Percentiles rank a stretch among this genome's conserved stretches.
Conservation (phyloP, 176 grass and related monocot species). For the sorghum (Sorghum bicolor) region DNA sequence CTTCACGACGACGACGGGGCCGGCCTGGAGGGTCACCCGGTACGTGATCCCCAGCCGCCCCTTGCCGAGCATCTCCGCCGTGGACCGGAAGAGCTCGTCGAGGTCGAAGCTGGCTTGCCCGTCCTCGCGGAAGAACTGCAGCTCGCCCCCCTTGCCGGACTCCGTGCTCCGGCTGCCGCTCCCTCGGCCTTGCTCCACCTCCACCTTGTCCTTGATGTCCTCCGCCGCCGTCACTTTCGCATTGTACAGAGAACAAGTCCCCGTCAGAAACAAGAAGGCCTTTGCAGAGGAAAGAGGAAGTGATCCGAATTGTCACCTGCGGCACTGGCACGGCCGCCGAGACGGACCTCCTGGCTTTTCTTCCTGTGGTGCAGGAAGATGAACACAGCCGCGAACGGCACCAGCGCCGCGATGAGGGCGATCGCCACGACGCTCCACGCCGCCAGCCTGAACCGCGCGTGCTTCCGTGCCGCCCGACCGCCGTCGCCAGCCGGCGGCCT, state of each 20-base stretch:
- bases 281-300: background rate
- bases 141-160: conserved; percentile 21
- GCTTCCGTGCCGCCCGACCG: background rate
- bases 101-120: conserved; percentile 46
- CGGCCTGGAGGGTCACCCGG: conserved; percentile 48
- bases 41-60: conserved; percentile 84
- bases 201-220: conserved; percentile 50
- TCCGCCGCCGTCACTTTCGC: conserved; percentile 15
- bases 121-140: conserved; percentile 60
- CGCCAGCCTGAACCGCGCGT: conserved; percentile 14
- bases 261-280: background rate
- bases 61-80: conserved; percentile 79
- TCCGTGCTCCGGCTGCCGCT: conserved; percentile 42
- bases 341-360: conserved; percentile 46
- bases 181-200: conserved; percentile 22
- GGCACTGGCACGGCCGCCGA: conserved; percentile 20
- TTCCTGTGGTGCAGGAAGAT: conserved; percentile 52
- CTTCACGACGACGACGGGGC: conserved; percentile 61
- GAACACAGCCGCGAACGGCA: conserved; percentile 52
- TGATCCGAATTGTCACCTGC: conserved; percentile 34
- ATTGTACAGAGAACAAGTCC: background rate
- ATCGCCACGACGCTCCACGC: conserved; percentile 54
- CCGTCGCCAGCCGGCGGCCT: background rate
- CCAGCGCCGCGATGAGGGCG: conserved; percentile 35
- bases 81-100: conserved; percentile 62